phyloP scores from a whole-genome alignment of 2,329 filamentous ascomycete genomes.

The Coniella lustricola region DNA sequence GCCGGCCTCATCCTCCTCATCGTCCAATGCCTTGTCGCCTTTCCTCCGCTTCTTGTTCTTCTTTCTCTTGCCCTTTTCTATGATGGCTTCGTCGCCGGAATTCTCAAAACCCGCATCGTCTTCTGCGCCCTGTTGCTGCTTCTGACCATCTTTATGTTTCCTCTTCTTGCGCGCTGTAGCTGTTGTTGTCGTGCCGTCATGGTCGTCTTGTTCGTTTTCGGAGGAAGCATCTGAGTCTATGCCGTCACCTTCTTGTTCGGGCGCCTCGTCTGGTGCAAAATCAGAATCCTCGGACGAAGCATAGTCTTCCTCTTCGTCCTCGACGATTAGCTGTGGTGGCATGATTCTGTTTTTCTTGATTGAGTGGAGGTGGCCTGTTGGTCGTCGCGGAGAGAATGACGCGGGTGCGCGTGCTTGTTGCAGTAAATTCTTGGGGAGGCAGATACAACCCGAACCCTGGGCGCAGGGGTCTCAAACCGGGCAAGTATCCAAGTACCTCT shows the following conservation, averaged over 20 bases:
- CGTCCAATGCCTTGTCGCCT: slow-evolving; percentile 26
- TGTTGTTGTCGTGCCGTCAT: slow-evolving; percentile 21
- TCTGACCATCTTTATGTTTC: slow-evolving; percentile 1
- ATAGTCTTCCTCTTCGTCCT: slow-evolving; percentile 45
- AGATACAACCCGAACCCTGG: too few species aligned
- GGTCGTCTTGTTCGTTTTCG: slow-evolving; percentile 40
- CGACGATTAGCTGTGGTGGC: slow-evolving; percentile 33
- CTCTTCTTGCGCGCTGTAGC: slow-evolving; percentile 28
- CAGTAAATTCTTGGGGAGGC: too few species aligned
- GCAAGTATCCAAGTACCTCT: too few species aligned
- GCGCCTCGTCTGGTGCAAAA: slow-evolving; percentile 54
- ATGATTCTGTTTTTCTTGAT: slow-evolving; percentile 27
- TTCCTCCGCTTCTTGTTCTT: slow-evolving; percentile 44
- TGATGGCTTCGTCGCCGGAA: slow-evolving; percentile 66
- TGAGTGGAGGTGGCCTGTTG: neutral
- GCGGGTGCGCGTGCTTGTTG: too few species aligned
- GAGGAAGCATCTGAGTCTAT: slow-evolving; percentile 35
- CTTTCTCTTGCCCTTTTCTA: slow-evolving; percentile 53
- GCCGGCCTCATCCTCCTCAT: slow-evolving; percentile 41
- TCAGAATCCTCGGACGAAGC: slow-evolving; percentile 68
- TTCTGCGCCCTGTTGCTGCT: slow-evolving; percentile 27
- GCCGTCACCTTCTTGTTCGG: slow-evolving; percentile 27
- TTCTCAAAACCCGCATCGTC: slow-evolving; percentile 50
- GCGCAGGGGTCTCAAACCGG: too few species aligned
- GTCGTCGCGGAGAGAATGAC: neutral